Conservation (phyloP, 192 early-diverging fungal species). For the Diversispora epigaea region DNA sequence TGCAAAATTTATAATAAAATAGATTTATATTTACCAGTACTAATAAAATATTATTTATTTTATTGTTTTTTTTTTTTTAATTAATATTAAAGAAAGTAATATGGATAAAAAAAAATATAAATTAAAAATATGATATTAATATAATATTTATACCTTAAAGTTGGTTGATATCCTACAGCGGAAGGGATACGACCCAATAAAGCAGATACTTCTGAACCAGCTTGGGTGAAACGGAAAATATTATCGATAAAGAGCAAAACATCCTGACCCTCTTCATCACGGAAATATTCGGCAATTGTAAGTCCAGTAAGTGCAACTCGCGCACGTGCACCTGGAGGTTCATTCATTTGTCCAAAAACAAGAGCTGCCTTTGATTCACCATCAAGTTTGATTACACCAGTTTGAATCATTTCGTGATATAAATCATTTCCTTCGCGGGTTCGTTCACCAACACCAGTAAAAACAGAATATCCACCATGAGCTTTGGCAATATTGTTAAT, state of each 20-base stretch:
- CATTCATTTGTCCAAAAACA: slow-evolving; percentile 99
- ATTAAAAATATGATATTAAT: background rate
- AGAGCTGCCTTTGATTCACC: slow-evolving; percentile 93
- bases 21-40: background rate
- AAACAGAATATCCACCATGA: slow-evolving; percentile 98
- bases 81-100: too few species aligned
- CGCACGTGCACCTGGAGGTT: slow-evolving; percentile 98
- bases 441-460: slow-evolving; percentile 98
- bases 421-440: slow-evolving; percentile 99
- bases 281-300: slow-evolving; percentile 99
- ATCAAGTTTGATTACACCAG: slow-evolving; percentile 95
- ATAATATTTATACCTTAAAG: slow-evolving; percentile 36
- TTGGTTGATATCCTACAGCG: slow-evolving; percentile 99
- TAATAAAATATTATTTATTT: background rate
- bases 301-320: slow-evolving; percentile 97
- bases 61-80: too few species aligned
- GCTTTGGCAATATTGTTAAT: slow-evolving; percentile 99
- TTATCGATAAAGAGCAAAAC: slow-evolving; percentile 99
- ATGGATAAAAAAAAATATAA: background rate
- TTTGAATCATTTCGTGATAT: slow-evolving; percentile 97
- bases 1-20: background rate
- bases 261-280: slow-evolving; percentile 99
- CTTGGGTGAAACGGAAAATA: slow-evolving; percentile 99
- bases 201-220: slow-evolving; percentile 99
- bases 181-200: slow-evolving; percentile 99